These are phyloP conservation scores for Gracilaria gracilis DNA, from an alignment of 23 red algal genomes.

Conservation along the genomic window DNA sequence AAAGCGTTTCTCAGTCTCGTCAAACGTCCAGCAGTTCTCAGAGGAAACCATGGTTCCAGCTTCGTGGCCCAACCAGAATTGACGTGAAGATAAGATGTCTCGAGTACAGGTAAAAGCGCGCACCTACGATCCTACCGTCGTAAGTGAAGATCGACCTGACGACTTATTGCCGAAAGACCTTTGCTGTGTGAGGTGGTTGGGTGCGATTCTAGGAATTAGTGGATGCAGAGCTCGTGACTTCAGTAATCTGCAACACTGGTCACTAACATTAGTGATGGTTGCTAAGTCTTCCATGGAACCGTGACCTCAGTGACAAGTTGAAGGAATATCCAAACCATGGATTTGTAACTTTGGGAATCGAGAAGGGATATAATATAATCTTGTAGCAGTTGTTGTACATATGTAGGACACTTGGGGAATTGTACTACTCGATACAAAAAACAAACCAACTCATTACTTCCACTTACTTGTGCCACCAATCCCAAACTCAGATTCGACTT, in stretches of 20 bases:
- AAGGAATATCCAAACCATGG: neutral
- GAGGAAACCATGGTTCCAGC: conserved; percentile 2
- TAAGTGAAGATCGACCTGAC: neutral
- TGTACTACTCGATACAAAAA: neutral
- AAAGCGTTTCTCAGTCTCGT: neutral
- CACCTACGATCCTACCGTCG: neutral
- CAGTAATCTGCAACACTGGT: neutral
- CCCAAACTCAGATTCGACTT: conserved; percentile 9
- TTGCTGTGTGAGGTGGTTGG: neutral
- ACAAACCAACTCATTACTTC: neutral
- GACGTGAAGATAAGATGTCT: conserved; percentile 49
- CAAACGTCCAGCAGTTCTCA: neutral
- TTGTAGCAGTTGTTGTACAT: neutral
- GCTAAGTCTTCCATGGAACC: too few relatives aligned
- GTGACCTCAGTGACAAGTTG: neutral
- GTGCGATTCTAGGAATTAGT: neutral
- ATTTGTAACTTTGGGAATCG: neutral
- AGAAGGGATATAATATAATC: neutral
- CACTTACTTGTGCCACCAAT: conserved; percentile 35
- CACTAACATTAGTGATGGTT: too few relatives aligned
- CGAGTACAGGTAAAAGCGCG: conserved; percentile 26
- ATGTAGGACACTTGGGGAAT: neutral
- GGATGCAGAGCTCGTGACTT: too few relatives aligned
- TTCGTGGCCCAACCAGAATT: conserved; percentile 24
- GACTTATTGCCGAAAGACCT: neutral